Evolutionary conservation across 495 filamentous ascomycete species (phyloP).

Genomic region (Lentithecium fluviatile): DNA sequence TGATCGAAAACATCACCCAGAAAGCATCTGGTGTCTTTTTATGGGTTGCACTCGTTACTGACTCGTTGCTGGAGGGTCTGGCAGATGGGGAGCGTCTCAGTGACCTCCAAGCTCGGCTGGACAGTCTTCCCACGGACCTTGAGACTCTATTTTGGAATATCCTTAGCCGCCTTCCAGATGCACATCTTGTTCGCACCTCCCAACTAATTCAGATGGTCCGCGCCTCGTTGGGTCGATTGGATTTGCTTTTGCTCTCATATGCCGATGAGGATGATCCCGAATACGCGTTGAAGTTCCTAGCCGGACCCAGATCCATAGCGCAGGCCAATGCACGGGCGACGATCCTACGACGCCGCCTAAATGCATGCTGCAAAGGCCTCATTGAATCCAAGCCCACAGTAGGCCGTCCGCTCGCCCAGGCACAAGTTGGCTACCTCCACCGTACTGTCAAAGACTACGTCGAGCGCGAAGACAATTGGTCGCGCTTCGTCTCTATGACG

Average conservation of each 20-base stretch:
- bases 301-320: not conserved
- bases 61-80: slow-evolving; percentile 20
- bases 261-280: slow-evolving; percentile 16
- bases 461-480: slow-evolving; percentile 8
- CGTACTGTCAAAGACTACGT: slow-evolving; percentile 19
- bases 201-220: slow-evolving; percentile 9
- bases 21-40: slow-evolving; percentile 31
- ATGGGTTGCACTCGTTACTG: slow-evolving; percentile 22
- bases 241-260: slow-evolving; percentile 11
- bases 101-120: slow-evolving; percentile 15
- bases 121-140: slow-evolving; percentile 14
- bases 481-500: not conserved
- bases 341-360: slow-evolving; percentile 9
- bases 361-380: slow-evolving; percentile 20
- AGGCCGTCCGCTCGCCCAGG: not conserved
- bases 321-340: slow-evolving; percentile 9
- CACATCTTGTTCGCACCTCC: not conserved
- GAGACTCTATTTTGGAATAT: slow-evolving; percentile 22
- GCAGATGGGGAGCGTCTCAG: slow-evolving; percentile 7
- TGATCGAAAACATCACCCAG: slow-evolving; percentile 11
- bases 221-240: not conserved
- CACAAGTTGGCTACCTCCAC: slow-evolving; percentile 16
- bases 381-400: slow-evolving; percentile 3
- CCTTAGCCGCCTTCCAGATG: not conserved
- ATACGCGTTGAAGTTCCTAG: not conserved